Evolutionary conservation across 2,329 filamentous ascomycete genomes (phyloP).

Genomic region (Neonectria hederae): DNA sequence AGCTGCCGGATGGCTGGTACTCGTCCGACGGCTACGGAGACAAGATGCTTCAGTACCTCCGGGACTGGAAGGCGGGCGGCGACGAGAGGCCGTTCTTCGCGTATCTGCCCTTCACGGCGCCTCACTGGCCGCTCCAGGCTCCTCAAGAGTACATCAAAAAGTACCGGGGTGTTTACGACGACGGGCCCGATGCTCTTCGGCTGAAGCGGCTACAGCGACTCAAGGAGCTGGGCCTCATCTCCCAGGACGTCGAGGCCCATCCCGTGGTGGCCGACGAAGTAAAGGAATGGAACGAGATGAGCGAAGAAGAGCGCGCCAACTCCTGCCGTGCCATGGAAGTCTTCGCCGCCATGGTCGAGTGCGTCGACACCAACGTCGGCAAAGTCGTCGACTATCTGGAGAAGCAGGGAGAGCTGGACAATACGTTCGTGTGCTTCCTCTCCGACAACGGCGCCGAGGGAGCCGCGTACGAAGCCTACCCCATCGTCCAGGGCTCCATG

Average conservation of each 20-base stretch:
- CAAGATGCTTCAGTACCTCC: slow-evolving; percentile 54
- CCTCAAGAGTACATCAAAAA: slow-evolving; percentile 63
- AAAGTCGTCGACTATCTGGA: slow-evolving; percentile 66
- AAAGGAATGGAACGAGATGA: slow-evolving; percentile 58
- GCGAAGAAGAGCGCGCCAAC: slow-evolving; percentile 55
- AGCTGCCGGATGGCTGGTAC: slow-evolving; percentile 55
- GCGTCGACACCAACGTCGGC: slow-evolving; percentile 68
- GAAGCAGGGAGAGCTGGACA: slow-evolving; percentile 66
- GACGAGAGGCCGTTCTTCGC: slow-evolving; percentile 42
- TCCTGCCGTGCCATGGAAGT: slow-evolving; percentile 67
- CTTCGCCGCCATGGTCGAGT: slow-evolving; percentile 71
- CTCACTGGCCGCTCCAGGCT: slow-evolving; percentile 71
- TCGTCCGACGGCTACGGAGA: slow-evolving; percentile 56
- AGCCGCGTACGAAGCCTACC: slow-evolving; percentile 50
- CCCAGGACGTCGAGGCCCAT: slow-evolving; percentile 58
- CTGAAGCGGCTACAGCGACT: slow-evolving; percentile 61
- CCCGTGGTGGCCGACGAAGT: slow-evolving; percentile 52
- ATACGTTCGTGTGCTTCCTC: slow-evolving; percentile 72
- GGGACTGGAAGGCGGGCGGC: slow-evolving; percentile 39
- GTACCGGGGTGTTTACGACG: slow-evolving; percentile 68
- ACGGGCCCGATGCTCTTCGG: slow-evolving; percentile 66
- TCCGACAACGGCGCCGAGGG: slow-evolving; percentile 70
- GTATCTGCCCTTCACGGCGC: slow-evolving; percentile 61
- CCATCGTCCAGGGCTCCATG: slow-evolving; percentile 37
- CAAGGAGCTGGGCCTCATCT: slow-evolving; percentile 64